Evolutionary conservation across 1,284 basidiomycete species (phyloP).

Genomic region (Ceratobasidium sp.): DNA sequence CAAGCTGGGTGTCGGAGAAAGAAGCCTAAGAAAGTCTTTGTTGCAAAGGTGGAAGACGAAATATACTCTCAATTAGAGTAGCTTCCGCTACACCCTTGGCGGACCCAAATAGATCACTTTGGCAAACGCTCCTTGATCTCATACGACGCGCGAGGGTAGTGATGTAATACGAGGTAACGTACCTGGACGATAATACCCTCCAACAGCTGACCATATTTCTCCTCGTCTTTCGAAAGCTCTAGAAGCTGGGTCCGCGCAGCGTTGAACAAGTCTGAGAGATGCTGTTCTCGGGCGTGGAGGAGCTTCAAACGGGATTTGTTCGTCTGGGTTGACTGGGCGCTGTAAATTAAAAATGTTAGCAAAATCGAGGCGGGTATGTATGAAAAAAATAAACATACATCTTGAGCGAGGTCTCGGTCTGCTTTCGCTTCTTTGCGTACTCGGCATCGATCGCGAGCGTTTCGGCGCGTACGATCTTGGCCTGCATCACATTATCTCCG

Average conservation of each 20-base stretch:
- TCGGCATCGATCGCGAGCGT: conserved; percentile 89
- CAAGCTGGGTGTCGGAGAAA: no score
- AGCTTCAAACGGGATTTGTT: conserved; percentile 95
- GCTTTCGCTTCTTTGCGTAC: conserved; percentile 94
- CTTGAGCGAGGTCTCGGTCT: conserved; percentile 90
- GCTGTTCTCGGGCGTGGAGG: conserved; percentile 90
- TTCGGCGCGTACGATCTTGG: conserved; percentile 94
- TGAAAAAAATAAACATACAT: no score
- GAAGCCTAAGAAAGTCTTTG: no score
- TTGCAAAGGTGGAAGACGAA: no score
- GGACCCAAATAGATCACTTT: no score
- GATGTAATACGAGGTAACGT: no score
- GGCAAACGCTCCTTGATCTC: no score
- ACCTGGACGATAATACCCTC: conserved; percentile 85
- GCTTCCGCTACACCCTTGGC: no score
- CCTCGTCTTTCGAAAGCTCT: conserved; percentile 71
- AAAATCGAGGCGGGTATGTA: no score
- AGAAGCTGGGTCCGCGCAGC: conserved; percentile 71
- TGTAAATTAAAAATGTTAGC: no score
- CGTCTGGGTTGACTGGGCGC: conserved; percentile 93
- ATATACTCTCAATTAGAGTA: no score
- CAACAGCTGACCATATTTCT: conserved; percentile 78
- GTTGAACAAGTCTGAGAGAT: conserved; percentile 88
- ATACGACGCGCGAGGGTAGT: no score
- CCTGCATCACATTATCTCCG: conserved; percentile 59